These are phyloP conservation scores for Syncephalastrum contaminatum DNA, from an alignment of 371 early-diverging fungal genomes.

Conservation along the genomic window DNA sequence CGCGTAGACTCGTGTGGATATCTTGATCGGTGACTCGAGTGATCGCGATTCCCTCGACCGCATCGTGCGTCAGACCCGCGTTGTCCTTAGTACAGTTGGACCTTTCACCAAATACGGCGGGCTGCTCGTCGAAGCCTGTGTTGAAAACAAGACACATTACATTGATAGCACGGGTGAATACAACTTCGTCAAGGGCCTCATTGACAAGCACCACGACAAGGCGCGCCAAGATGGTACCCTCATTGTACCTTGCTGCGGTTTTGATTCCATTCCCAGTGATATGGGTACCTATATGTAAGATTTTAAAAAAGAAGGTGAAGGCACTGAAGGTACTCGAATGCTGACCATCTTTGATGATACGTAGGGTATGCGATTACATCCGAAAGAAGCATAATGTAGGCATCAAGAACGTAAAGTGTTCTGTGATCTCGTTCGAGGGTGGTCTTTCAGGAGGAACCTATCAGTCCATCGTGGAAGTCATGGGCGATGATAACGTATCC, in stretches of 20 bases:
- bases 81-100: constrained; percentile 85
- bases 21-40: constrained; percentile 64
- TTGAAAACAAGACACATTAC: constrained; percentile 81
- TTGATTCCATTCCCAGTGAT: constrained; percentile 88
- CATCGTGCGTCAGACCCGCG: constrained; percentile 63
- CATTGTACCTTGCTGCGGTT: constrained; percentile 87
- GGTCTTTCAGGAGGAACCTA: constrained; percentile 64
- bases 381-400: constrained; percentile 48
- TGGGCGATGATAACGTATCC: constrained; percentile 16
- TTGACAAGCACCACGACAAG: constrained; percentile 63
- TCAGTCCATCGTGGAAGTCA: constrained; percentile 34
- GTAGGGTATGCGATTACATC: constrained; percentile 46
- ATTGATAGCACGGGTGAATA: constrained; percentile 92
- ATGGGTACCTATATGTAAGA: constrained; percentile 61
- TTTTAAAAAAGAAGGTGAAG: neutral
- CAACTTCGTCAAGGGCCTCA: constrained; percentile 66
- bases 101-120: constrained; percentile 60
- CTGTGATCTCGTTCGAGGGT: constrained; percentile 44
- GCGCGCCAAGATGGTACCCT: constrained; percentile 66
- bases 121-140: constrained; percentile 81
- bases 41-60: constrained; percentile 53
- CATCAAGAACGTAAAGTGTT: constrained; percentile 56
- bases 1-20: constrained; percentile 29
- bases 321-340: too few species aligned
- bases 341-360: neutral